Percentiles rank a stretch among this genome's conserved stretches.
phyloP scores from a whole-genome alignment of 805 yeast genomes.

The Lipomyces sp. region DNA sequence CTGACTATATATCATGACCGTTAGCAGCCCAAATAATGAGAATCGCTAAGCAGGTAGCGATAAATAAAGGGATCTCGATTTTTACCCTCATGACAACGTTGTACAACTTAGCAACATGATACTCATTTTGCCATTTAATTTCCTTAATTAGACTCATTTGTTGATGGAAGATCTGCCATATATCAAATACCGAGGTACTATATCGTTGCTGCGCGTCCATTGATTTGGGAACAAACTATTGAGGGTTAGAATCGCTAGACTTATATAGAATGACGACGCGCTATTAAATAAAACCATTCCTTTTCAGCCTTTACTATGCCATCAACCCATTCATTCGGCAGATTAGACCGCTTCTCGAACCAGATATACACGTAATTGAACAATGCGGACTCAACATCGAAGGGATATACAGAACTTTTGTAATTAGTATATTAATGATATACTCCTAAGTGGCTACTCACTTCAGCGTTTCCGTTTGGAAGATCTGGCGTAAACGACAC shows the following conservation, averaged over 20 bases:
- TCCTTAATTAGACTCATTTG: slow-evolving; percentile 60
- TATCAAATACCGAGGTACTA: slow-evolving; percentile 69
- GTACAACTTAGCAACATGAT: slow-evolving; percentile 64
- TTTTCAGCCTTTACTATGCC: slow-evolving; percentile 63
- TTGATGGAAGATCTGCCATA: slow-evolving; percentile 65
- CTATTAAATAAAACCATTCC: slow-evolving; percentile 1
- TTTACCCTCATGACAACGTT: slow-evolving; percentile 59
- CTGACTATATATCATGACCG: slow-evolving; percentile 40
- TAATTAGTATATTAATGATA: neutral
- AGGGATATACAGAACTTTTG: slow-evolving; percentile 40
- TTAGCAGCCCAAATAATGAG: neutral
- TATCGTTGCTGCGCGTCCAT: slow-evolving; percentile 41
- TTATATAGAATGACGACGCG: neutral
- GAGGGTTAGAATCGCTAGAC: neutral
- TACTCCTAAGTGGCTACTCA: slow-evolving; percentile 41
- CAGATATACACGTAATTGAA: slow-evolving; percentile 53
- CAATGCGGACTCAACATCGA: slow-evolving; percentile 63
- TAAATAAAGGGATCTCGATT: neutral
- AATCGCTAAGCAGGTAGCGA: neutral
- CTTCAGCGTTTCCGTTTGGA: slow-evolving; percentile 46
- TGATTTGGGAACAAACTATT: slow-evolving; percentile 4
- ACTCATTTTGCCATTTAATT: slow-evolving; percentile 68
- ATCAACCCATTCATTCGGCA: slow-evolving; percentile 55
- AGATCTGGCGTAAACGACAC: slow-evolving; percentile 58
- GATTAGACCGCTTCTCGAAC: slow-evolving; percentile 52